These are phyloP conservation scores for Aphanoascus verrucosus DNA, from an alignment of 2,329 filamentous ascomycete genomes.

Conservation along the genomic window DNA sequence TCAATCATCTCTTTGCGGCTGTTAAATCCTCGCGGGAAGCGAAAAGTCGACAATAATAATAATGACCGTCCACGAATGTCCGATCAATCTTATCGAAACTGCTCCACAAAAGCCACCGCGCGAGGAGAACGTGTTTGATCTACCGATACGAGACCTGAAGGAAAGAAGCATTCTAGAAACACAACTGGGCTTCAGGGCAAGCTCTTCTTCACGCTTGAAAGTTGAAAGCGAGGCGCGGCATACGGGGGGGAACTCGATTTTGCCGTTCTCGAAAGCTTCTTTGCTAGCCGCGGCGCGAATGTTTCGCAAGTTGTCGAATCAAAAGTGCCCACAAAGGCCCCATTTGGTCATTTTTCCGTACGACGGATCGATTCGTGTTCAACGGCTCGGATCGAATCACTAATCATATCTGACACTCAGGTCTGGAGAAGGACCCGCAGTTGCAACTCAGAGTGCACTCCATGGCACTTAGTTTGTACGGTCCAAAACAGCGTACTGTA, in stretches of 20 bases:
- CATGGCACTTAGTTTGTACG: too few relatives aligned
- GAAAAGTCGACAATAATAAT: too few relatives aligned
- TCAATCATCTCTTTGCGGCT: too few relatives aligned
- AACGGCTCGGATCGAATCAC: conserved; percentile 8
- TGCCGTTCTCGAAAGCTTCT: conserved; percentile 5
- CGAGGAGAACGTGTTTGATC: neutral
- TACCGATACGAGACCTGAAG: conserved; percentile 6
- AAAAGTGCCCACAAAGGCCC: neutral
- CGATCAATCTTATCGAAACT: neutral
- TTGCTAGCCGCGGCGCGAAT: neutral
- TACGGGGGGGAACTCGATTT: neutral
- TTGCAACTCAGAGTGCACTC: neutral
- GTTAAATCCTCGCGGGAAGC: too few relatives aligned
- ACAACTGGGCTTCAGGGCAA: neutral
- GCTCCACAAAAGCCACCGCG: neutral
- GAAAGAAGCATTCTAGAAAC: conserved; percentile 9
- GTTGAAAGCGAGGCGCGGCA: neutral
- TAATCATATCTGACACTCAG: neutral
- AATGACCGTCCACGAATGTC: too few relatives aligned
- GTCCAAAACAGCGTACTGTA: too few relatives aligned
- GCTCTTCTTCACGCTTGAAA: neutral
- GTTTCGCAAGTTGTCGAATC: neutral
- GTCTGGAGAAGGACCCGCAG: neutral
- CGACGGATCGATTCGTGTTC: conserved; percentile 1
- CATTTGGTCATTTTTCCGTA: neutral